Conservation (phyloP, 2,329 filamentous ascomycete species). For the Hymenotorrendiella dingleyae region DNA sequence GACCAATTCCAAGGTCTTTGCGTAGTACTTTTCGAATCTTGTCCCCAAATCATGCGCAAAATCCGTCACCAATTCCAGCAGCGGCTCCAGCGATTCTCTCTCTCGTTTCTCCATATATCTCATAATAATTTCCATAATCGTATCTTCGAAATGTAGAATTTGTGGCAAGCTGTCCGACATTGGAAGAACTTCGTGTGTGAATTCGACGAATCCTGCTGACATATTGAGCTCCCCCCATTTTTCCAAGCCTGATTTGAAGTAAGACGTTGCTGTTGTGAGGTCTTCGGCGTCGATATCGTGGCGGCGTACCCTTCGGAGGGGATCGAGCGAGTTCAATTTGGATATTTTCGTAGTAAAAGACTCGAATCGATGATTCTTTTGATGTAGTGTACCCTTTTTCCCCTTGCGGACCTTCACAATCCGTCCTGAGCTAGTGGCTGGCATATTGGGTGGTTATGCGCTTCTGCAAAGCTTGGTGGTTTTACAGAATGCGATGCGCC, state of each 20-base stretch:
- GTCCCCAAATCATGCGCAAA: conserved; percentile 90
- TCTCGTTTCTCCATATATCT: conserved; percentile 74
- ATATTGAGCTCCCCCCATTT: conserved; percentile 92
- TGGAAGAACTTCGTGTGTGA: conserved; percentile 67
- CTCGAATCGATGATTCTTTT: conserved; percentile 84
- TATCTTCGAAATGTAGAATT: conserved; percentile 82
- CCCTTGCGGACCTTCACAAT: conserved; percentile 65
- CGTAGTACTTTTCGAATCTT: conserved; percentile 85
- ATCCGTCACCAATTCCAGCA: conserved; percentile 82
- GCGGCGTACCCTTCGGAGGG: conserved; percentile 80
- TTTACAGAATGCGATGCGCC: neutral
- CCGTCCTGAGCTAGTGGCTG: conserved; percentile 56
- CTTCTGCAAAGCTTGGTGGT: neutral
- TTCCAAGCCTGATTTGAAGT: conserved; percentile 75
- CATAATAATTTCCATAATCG: conserved; percentile 72
- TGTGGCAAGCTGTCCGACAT: conserved; percentile 87
- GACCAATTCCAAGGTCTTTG: conserved; percentile 66
- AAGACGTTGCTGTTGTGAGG: conserved; percentile 71
- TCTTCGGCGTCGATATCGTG: conserved; percentile 78
- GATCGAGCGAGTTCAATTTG: conserved; percentile 84
- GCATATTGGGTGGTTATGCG: conserved; percentile 42
- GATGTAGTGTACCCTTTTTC: conserved; percentile 66
- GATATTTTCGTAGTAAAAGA: conserved; percentile 85
- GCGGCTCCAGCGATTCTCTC: conserved; percentile 73
- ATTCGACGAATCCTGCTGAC: conserved; percentile 71